These are phyloP conservation scores for Xylariales sp. DNA, from an alignment of 2,329 filamentous ascomycete species.

Conservation along the genomic window DNA sequence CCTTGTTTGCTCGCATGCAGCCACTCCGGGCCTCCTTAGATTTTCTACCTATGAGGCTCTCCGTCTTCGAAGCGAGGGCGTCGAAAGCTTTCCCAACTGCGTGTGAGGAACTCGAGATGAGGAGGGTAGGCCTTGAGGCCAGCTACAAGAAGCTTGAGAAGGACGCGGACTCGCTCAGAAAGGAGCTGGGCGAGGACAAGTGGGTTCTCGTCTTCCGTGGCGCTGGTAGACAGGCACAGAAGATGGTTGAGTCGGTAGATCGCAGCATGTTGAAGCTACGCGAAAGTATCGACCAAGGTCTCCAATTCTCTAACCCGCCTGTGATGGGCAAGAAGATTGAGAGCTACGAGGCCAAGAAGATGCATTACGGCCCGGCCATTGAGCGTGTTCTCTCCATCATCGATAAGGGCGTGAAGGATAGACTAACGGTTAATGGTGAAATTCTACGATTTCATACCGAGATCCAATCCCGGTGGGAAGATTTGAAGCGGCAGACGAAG, in stretches of 20 bases:
- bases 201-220: slow-evolving; percentile 97
- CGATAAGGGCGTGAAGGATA: slow-evolving; percentile 92
- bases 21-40: slow-evolving; percentile 91
- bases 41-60: slow-evolving; percentile 93
- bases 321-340: slow-evolving; percentile 85
- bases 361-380: slow-evolving; percentile 93
- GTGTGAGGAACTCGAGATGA: slow-evolving; percentile 85
- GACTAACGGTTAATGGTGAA: slow-evolving; percentile 96
- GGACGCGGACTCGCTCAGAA: slow-evolving; percentile 88
- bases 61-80: slow-evolving; percentile 84
- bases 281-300: slow-evolving; percentile 79
- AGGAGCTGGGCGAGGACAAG: slow-evolving; percentile 92
- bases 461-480: slow-evolving; percentile 83
- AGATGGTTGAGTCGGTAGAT: slow-evolving; percentile 96
- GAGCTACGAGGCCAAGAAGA: slow-evolving; percentile 93
- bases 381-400: slow-evolving; percentile 92
- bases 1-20: slow-evolving; percentile 94
- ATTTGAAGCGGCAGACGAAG: slow-evolving; percentile 78
- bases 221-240: slow-evolving; percentile 89
- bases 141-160: slow-evolving; percentile 88
- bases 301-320: slow-evolving; percentile 77
- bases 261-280: slow-evolving; percentile 84
- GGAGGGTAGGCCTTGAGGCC: slow-evolving; percentile 79
- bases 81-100: slow-evolving; percentile 86
- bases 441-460: slow-evolving; percentile 88